These are phyloP conservation scores for Pleurotus giganteus DNA, from an alignment of 768 basidiomycete genomes.

Conservation along the genomic window DNA sequence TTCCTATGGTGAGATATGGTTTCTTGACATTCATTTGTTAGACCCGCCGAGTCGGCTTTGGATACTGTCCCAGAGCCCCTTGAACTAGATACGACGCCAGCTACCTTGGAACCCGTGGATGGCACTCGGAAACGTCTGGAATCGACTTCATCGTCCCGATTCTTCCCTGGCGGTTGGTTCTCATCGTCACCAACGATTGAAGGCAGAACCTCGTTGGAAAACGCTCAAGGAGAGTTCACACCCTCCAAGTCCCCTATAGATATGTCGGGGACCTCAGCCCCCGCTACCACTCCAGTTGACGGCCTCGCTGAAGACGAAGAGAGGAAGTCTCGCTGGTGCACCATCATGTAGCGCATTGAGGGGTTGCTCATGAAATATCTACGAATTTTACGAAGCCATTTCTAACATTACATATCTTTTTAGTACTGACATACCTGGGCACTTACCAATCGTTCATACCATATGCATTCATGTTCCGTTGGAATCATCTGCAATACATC, in stretches of 20 bases:
- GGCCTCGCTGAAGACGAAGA: constrained; percentile 20
- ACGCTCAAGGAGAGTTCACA: constrained; percentile 48
- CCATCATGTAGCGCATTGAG: constrained; percentile 31
- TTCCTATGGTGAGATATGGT: not conserved
- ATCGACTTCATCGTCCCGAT: constrained; percentile 53
- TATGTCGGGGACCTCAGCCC: constrained; percentile 18
- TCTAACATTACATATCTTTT: constrained; percentile 4
- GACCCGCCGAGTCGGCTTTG: constrained; percentile 16
- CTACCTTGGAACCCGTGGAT: constrained; percentile 14
- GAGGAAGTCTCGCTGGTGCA: constrained; percentile 36
- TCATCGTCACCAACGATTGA: constrained; percentile 35
- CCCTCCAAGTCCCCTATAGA: constrained; percentile 27
- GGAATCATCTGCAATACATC: not conserved
- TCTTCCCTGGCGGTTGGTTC: constrained; percentile 59
- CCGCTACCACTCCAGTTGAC: constrained; percentile 16
- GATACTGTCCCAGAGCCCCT: constrained; percentile 15
- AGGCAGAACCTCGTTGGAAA: constrained; percentile 46
- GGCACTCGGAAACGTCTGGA: constrained; percentile 41
- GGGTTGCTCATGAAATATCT: not conserved
- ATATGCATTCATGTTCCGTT: constrained; percentile 1
- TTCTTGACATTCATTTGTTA: constrained; percentile 7
- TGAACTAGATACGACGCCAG: constrained; percentile 10
- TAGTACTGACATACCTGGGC: constrained; percentile 9
- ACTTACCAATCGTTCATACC: constrained; percentile 2
- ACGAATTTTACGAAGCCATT: not conserved